phyloP scores from a whole-genome alignment of 2,329 filamentous ascomycete genomes.

The Penicillium capsulatum region DNA sequence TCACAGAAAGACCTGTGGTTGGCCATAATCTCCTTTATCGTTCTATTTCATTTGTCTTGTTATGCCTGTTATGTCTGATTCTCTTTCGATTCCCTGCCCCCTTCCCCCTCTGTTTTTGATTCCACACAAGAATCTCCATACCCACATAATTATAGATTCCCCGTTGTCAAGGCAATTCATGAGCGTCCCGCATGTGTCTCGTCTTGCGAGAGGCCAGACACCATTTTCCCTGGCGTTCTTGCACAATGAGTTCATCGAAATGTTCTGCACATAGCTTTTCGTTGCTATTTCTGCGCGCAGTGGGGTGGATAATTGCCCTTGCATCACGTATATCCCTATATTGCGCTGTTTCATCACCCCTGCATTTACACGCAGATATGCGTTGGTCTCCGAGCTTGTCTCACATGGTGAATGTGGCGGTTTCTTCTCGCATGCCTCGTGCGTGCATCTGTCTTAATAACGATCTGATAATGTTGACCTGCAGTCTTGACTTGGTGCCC shows the following conservation, averaged over 20 bases:
- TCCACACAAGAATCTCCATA: conserved; percentile 6
- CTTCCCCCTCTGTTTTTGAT: background rate
- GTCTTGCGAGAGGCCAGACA: conserved; percentile 8
- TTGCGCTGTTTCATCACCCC: conserved; percentile 1
- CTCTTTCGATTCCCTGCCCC: conserved; percentile 7
- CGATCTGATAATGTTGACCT: conserved; percentile 11
- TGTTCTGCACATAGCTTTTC: conserved; percentile 23
- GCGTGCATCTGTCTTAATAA: conserved; percentile 20
- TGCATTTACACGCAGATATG: conserved; percentile 8
- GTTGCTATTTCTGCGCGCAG: conserved; percentile 14
- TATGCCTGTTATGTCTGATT: conserved; percentile 17
- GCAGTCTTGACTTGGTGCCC: background rate
- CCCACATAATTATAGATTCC: conserved; percentile 17
- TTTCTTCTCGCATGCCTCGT: conserved; percentile 1
- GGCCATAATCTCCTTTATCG: conserved; percentile 15
- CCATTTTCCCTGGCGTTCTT: conserved; percentile 14
- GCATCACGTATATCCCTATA: conserved; percentile 24
- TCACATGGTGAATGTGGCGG: too few species aligned
- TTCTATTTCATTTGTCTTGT: conserved; percentile 23
- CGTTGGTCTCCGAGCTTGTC: conserved; percentile 2
- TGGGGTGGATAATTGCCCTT: conserved; percentile 19
- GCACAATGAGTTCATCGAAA: conserved; percentile 15
- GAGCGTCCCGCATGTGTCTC: conserved; percentile 23
- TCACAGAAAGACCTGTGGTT: too few species aligned
- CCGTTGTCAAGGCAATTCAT: conserved; percentile 8